Conservation (phyloP, 768 basidiomycete genomes). For the Lentinula lateritia region DNA sequence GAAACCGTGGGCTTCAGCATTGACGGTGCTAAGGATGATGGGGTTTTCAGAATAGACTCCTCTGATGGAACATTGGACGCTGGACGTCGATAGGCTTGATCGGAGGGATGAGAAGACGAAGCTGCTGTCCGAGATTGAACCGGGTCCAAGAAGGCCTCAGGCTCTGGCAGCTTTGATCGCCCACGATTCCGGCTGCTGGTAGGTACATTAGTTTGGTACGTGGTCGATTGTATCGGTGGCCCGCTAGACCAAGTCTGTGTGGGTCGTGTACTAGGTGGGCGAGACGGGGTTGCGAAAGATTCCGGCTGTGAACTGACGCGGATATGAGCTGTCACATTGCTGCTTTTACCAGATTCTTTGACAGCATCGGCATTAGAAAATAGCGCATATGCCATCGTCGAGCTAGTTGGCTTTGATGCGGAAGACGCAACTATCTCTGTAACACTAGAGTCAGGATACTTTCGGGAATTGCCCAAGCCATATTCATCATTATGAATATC, state of each 20-base stretch:
- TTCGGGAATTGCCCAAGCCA: neutral
- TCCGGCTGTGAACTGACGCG: constrained; percentile 1
- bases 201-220: neutral
- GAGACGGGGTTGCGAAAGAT: neutral
- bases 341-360: neutral
- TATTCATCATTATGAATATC: neutral
- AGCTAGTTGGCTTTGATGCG: neutral
- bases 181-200: neutral
- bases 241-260: neutral
- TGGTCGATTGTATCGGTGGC: neutral
- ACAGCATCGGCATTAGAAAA: neutral
- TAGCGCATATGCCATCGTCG: neutral
- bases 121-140: neutral
- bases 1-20: constrained; percentile 36
- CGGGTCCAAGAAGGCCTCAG: neutral
- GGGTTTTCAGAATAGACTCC: constrained; percentile 55
- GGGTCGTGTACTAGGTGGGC: constrained; percentile 2
- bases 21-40: constrained; percentile 57
- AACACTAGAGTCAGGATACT: neutral
- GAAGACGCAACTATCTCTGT: neutral
- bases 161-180: neutral
- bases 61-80: constrained; percentile 34
- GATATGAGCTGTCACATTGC: neutral
- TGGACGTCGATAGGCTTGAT: constrained; percentile 10
- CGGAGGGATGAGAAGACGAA: neutral